These are phyloP conservation scores for Microascus cirrosus DNA, from an alignment of 2,329 filamentous ascomycete species.

Conservation along the genomic window DNA sequence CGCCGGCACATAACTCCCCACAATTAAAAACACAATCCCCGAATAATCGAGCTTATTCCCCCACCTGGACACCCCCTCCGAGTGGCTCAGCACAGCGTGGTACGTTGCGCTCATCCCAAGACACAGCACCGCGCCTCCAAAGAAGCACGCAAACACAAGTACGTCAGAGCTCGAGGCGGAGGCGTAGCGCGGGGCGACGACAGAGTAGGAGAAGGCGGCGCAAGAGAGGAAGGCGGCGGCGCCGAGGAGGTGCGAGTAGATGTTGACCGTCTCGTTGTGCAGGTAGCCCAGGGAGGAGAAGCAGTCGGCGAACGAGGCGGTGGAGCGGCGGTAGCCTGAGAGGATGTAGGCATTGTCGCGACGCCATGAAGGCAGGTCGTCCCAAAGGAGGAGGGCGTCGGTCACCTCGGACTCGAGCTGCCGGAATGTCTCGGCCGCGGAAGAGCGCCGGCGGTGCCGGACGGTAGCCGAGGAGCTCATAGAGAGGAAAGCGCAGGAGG, in stretches of 20 bases:
- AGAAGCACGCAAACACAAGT: conserved; percentile 68
- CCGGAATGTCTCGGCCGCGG: conserved; percentile 11
- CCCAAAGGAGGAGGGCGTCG: conserved; percentile 37
- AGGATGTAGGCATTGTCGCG: conserved; percentile 48
- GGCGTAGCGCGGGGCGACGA: conserved; percentile 54
- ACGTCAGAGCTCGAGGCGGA: conserved; percentile 52
- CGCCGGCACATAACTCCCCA: conserved; percentile 81
- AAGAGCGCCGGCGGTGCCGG: conserved; percentile 1
- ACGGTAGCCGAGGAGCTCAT: background rate
- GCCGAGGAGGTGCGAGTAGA: conserved; percentile 56
- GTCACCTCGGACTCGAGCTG: conserved; percentile 27
- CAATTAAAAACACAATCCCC: conserved; percentile 84
- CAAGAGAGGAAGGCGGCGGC: conserved; percentile 44
- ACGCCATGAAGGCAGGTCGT: conserved; percentile 47
- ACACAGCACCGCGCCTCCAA: conserved; percentile 60
- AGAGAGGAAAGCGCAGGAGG: background rate
- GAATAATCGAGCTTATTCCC: conserved; percentile 93
- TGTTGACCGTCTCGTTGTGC: conserved; percentile 54
- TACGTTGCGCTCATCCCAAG: conserved; percentile 76
- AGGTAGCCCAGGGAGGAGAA: conserved; percentile 37
- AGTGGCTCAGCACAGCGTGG: conserved; percentile 81
- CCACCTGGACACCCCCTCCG: conserved; percentile 61
- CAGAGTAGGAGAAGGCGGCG: conserved; percentile 40
- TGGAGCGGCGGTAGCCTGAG: conserved; percentile 40
- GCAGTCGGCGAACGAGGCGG: conserved; percentile 33